Percentiles rank a stretch among this genome's conserved stretches.
Conservation (phyloP, 441 rosid species). For the Eugenia klotzschiana region DNA sequence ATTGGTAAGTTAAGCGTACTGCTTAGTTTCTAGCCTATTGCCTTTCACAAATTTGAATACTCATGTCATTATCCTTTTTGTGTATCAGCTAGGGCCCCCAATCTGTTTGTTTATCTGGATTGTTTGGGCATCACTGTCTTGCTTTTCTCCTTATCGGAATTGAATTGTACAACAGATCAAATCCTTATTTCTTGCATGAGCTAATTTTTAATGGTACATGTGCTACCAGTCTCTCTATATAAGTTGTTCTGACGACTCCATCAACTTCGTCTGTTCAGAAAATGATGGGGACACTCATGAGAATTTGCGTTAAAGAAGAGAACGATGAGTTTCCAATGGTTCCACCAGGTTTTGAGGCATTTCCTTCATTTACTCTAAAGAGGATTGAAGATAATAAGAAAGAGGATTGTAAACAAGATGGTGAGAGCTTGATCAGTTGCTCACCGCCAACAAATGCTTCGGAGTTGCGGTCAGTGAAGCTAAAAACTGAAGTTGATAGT, state of each 20-base stretch:
- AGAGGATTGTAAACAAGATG: conserved; percentile 9
- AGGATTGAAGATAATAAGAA: conserved; percentile 27
- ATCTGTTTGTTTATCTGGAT: background rate
- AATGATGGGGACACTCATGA: conserved; percentile 82
- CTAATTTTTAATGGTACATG: background rate
- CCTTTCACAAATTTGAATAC: background rate
- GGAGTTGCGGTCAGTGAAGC: conserved; percentile 26
- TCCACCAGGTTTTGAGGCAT: conserved; percentile 95
- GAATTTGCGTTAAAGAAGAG: conserved; percentile 73
- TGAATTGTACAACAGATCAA: background rate
- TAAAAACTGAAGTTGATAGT: conserved; percentile 27
- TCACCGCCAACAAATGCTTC: conserved; percentile 28
- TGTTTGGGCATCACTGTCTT: background rate
- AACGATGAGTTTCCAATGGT: conserved; percentile 74
- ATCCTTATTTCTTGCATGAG: background rate
- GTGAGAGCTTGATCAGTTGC: conserved; percentile 14
- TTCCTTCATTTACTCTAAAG: conserved; percentile 56
- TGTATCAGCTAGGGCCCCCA: background rate
- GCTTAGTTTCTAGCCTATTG: background rate
- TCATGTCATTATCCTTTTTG: background rate
- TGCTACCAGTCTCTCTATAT: background rate
- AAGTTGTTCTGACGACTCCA: background rate
- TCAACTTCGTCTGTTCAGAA: conserved; percentile 6
- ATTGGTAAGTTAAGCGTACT: background rate
- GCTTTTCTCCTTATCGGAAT: background rate